These are phyloP conservation scores for Hypoxylon rickii DNA, from an alignment of 495 filamentous ascomycete genomes.

Conservation along the genomic window DNA sequence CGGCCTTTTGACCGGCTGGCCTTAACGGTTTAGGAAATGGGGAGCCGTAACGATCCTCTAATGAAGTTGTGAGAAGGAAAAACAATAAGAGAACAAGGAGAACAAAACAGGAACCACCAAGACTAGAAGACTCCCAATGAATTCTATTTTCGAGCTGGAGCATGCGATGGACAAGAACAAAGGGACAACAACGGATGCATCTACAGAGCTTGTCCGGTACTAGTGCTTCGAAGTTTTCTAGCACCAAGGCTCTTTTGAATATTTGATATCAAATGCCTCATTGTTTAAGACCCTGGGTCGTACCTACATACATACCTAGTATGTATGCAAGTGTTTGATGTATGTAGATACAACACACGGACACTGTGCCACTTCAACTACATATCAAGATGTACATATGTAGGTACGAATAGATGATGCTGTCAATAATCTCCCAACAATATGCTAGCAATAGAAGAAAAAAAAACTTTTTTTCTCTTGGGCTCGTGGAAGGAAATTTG, in stretches of 20 bases:
- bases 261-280: not conserved
- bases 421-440: slow-evolving; percentile 24
- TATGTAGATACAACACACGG: too few species aligned
- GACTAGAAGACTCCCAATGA: too few species aligned
- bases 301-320: too few species aligned
- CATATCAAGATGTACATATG: too few species aligned
- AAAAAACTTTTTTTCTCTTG: slow-evolving; percentile 16
- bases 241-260: not conserved
- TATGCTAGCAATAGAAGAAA: slow-evolving; percentile 3
- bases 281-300: slow-evolving; percentile 11
- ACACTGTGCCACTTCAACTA: too few species aligned
- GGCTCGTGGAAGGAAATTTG: slow-evolving; percentile 21
- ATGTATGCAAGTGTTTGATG: too few species aligned
- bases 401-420: not conserved
- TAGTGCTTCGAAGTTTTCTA: not conserved
- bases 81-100: not conserved
- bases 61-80: slow-evolving; percentile 9
- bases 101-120: too few species aligned
- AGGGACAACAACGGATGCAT: too few species aligned
- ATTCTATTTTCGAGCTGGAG: too few species aligned
- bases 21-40: slow-evolving; percentile 7
- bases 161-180: too few species aligned
- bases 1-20: slow-evolving; percentile 2
- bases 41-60: slow-evolving; percentile 17
- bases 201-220: too few species aligned